Evolutionary conservation across 2,329 filamentous ascomycete species (phyloP).

Genomic region (Sporothrix protearum): DNA sequence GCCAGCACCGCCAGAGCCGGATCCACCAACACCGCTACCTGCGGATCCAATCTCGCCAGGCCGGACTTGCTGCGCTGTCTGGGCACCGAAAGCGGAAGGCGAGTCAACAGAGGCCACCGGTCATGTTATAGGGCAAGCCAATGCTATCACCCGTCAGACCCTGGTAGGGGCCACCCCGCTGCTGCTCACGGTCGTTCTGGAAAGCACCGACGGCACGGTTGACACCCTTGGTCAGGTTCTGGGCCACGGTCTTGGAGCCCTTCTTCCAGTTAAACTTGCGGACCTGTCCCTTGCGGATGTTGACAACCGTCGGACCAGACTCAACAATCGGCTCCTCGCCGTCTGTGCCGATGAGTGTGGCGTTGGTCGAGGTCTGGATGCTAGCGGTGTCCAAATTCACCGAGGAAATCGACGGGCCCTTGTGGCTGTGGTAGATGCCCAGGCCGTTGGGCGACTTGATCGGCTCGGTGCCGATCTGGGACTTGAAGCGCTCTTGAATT

Average conservation of each 20-base stretch:
- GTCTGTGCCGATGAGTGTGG: constrained; percentile 58
- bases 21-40: constrained; percentile 6
- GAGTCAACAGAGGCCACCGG: constrained; percentile 55
- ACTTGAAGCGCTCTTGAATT: constrained; percentile 90
- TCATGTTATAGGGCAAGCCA: constrained; percentile 69
- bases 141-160: constrained; percentile 60
- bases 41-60: constrained; percentile 5
- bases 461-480: constrained; percentile 54
- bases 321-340: constrained; percentile 65
- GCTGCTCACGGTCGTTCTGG: constrained; percentile 53
- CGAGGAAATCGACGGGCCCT: constrained; percentile 49
- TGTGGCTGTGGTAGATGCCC: constrained; percentile 53
- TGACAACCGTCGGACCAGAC: constrained; percentile 85
- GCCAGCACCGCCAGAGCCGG: background rate
- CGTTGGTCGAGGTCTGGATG: constrained; percentile 52
- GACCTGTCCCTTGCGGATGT: constrained; percentile 87
- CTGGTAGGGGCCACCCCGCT: constrained; percentile 47
- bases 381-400: constrained; percentile 52
- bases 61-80: constrained; percentile 33
- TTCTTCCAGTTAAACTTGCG: constrained; percentile 99
- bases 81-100: constrained; percentile 35
- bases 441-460: constrained; percentile 48
- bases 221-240: constrained; percentile 89
- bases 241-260: constrained; percentile 86
- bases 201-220: constrained; percentile 83